Evolutionary conservation across 805 yeast species (phyloP).

Genomic region (Starmerella stigmatis): DNA sequence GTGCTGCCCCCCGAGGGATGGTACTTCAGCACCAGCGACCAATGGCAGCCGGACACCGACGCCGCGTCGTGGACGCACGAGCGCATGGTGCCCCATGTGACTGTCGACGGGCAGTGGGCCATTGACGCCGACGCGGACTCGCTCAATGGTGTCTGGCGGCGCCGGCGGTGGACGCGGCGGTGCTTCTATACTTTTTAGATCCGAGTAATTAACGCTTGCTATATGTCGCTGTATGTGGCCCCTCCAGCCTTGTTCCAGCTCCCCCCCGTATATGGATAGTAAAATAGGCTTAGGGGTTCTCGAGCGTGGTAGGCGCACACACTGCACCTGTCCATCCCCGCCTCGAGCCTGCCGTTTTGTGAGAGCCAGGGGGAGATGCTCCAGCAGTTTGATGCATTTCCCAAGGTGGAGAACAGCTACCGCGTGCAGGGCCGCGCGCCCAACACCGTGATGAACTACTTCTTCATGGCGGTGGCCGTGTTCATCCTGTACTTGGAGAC

Average conservation of each 20-base stretch:
- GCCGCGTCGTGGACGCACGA: conserved; percentile 44
- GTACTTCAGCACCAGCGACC: conserved; percentile 50
- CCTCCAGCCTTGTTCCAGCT: neutral
- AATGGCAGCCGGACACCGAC: conserved; percentile 56
- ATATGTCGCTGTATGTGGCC: too few relatives aligned
- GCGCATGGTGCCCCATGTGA: conserved; percentile 33
- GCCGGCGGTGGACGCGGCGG: conserved; percentile 33
- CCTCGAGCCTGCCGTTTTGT: neutral
- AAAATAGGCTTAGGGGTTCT: too few relatives aligned
- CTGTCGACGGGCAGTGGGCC: conserved; percentile 32
- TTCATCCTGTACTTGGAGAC: conserved; percentile 74
- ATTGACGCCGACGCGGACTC: conserved; percentile 25
- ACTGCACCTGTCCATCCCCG: neutral
- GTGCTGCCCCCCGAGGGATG: conserved; percentile 63
- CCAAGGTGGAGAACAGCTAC: conserved; percentile 61
- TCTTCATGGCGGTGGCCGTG: conserved; percentile 31
- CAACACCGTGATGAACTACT: neutral
- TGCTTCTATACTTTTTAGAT: conserved; percentile 26
- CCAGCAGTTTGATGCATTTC: conserved; percentile 61
- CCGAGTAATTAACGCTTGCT: too few relatives aligned
- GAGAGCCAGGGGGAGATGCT: conserved; percentile 27
- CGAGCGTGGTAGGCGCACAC: neutral
- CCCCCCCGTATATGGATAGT: too few relatives aligned
- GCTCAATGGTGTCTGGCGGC: conserved; percentile 32
- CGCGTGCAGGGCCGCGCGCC: conserved; percentile 55